Conservation (phyloP, 257 asterid genomes). For the Buddleja alternifolia region DNA sequence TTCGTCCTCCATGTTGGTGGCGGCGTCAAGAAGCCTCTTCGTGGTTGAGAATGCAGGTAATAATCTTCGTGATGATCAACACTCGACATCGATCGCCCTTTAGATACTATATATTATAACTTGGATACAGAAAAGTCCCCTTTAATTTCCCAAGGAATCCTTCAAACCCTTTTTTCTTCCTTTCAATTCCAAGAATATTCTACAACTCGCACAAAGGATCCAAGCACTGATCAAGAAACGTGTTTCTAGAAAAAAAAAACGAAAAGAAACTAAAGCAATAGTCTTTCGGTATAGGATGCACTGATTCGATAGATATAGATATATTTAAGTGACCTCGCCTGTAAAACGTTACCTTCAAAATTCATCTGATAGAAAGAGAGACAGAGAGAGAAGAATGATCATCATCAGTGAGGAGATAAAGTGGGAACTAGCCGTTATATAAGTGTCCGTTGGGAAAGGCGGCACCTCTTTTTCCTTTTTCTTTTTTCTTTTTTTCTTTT, state of each 20-base stretch:
- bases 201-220: not conserved
- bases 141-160: conserved; percentile 14
- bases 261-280: not conserved
- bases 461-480: conserved; percentile 13
- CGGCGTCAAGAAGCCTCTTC: conserved; percentile 82
- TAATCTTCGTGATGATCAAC: conserved; percentile 21
- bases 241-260: not conserved
- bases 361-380: not conserved
- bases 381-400: not conserved
- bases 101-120: not conserved
- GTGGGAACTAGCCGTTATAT: conserved; percentile 50
- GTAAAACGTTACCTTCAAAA: not conserved
- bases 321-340: not conserved
- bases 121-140: too few species aligned
- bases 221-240: conserved; percentile 13
- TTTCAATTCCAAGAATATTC: not conserved
- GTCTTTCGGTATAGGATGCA: not conserved
- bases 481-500: not conserved
- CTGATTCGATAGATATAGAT: not conserved
- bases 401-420: conserved; percentile 25
- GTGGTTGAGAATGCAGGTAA: conserved; percentile 35
- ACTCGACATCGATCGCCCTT: conserved; percentile 33
- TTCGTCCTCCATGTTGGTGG: conserved; percentile 56
- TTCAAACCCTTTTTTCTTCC: conserved; percentile 14
- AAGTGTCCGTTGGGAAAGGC: conserved; percentile 47